These are phyloP conservation scores for Coniochaeta ligniaria DNA, from an alignment of 2,329 filamentous ascomycete species.

Conservation along the genomic window DNA sequence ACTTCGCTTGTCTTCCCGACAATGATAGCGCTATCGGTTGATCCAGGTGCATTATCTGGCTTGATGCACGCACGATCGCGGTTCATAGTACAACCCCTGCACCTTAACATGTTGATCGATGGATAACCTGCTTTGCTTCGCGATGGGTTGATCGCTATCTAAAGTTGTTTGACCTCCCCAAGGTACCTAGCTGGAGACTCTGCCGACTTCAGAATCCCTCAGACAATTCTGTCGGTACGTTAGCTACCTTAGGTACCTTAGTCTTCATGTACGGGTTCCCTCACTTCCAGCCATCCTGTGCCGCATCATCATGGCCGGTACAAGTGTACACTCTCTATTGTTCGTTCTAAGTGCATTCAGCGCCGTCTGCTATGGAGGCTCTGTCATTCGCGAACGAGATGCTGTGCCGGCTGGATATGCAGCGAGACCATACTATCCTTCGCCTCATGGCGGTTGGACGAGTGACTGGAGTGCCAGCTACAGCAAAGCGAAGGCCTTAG, in stretches of 20 bases:
- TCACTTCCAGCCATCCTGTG: neutral
- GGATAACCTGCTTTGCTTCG: neutral
- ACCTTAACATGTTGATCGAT: neutral
- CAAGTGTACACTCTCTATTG: neutral
- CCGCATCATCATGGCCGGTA: neutral
- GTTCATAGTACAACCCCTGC: neutral
- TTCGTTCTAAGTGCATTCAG: conserved; percentile 5
- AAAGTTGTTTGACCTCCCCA: neutral
- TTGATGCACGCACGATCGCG: neutral
- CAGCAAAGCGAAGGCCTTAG: conserved; percentile 58
- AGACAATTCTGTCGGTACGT: too few relatives aligned
- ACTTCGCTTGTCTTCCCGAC: neutral
- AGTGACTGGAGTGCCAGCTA: conserved; percentile 64
- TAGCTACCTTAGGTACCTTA: too few relatives aligned
- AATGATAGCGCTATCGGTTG: neutral
- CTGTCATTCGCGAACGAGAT: conserved; percentile 15
- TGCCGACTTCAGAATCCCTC: too few relatives aligned
- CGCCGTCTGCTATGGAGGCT: conserved; percentile 11
- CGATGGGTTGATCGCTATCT: neutral
- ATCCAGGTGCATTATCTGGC: neutral
- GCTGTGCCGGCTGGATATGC: conserved; percentile 27
- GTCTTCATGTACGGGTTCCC: neutral
- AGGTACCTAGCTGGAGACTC: too few relatives aligned
- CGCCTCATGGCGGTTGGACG: conserved; percentile 65
- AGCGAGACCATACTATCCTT: conserved; percentile 61